Evolutionary conservation across 1,284 basidiomycete species (phyloP).

Genomic region (Ceratobasidium sp.): DNA sequence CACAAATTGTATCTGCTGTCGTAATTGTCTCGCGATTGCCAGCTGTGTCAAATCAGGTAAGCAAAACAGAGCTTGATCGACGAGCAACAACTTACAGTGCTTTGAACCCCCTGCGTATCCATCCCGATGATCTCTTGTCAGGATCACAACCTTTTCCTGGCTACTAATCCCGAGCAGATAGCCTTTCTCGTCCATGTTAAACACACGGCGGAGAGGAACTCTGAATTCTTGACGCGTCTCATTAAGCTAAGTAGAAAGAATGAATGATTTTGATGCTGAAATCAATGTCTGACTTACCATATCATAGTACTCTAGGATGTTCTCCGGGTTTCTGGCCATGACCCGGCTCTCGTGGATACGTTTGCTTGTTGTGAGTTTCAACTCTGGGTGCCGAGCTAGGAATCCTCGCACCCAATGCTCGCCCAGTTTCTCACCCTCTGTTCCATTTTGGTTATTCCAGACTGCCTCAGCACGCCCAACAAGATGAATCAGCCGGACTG

Average conservation of each 20-base stretch:
- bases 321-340: conserved; percentile 20
- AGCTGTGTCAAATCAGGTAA: background rate
- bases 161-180: conserved; percentile 1
- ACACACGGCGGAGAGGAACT: background rate
- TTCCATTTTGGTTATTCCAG: too few species aligned
- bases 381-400: conserved; percentile 6
- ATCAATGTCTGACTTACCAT: background rate
- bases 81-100: too few species aligned
- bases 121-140: background rate
- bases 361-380: conserved; percentile 12
- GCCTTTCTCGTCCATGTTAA: too few species aligned
- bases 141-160: background rate
- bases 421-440: background rate
- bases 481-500: too few species aligned
- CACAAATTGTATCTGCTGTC: background rate
- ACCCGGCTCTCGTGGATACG: background rate
- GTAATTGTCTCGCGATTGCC: conserved; percentile 4
- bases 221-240: background rate
- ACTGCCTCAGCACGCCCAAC: too few species aligned
- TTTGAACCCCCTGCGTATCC: background rate
- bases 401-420: conserved; percentile 14
- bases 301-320: conserved; percentile 25
- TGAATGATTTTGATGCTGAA: too few species aligned
- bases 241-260: too few species aligned
- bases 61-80: too few species aligned